Conservation (phyloP, 768 basidiomycete species). For the Rubroboletus satanas region DNA sequence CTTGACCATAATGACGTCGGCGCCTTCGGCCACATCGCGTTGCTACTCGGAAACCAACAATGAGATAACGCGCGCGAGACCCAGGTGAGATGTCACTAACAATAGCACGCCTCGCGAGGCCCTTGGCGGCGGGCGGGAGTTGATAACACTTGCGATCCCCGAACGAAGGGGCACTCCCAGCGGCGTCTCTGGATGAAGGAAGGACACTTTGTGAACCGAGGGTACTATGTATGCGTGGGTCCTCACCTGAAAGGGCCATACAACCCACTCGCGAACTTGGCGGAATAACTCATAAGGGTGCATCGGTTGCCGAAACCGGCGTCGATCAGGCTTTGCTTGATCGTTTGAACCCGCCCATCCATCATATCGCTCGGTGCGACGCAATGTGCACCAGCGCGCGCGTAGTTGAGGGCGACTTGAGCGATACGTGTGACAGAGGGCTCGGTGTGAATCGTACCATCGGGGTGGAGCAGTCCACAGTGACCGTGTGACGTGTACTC, state of each 20-base stretch:
- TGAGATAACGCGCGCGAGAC: neutral
- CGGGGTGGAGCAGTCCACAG: conserved; percentile 75
- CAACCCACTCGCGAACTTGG: conserved; percentile 92
- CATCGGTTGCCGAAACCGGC: conserved; percentile 83
- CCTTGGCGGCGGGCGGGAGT: conserved; percentile 82
- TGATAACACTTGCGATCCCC: conserved; percentile 99
- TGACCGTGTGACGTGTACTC: conserved; percentile 99
- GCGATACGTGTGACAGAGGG: conserved; percentile 87
- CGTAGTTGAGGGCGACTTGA: conserved; percentile 89
- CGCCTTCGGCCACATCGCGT: conserved; percentile 87
- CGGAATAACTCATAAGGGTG: conserved; percentile 94
- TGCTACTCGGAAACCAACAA: conserved; percentile 43
- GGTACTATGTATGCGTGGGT: neutral
- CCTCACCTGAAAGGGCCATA: conserved; percentile 94
- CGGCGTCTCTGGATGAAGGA: conserved; percentile 71
- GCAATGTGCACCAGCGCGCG: conserved; percentile 92
- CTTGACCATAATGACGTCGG: conserved; percentile 99
- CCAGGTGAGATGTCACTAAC: conserved; percentile 44
- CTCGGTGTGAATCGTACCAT: conserved; percentile 72
- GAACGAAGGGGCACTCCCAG: conserved; percentile 91
- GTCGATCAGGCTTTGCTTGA: conserved; percentile 83
- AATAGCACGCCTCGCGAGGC: conserved; percentile 89
- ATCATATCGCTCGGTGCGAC: conserved; percentile 99
- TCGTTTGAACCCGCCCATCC: conserved; percentile 90
- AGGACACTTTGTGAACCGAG: neutral